Evolutionary conservation across 1,284 basidiomycete genomes (phyloP).

Genomic region (Ceratobasidium sp.): DNA sequence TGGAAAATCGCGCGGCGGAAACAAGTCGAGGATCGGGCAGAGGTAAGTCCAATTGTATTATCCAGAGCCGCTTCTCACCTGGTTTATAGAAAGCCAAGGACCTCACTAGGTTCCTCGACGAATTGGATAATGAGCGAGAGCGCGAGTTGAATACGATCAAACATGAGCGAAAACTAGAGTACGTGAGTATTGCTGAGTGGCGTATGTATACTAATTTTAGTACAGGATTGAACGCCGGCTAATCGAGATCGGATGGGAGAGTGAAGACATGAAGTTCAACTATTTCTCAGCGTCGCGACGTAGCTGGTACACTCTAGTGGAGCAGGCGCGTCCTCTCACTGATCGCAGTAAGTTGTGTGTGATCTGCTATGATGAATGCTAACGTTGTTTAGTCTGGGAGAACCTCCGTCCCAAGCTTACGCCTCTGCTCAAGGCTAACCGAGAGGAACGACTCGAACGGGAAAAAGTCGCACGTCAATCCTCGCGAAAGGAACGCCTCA

Average conservation of each 20-base stretch:
- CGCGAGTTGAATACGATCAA: neutral
- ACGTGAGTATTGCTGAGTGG: neutral
- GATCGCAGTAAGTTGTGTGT: constrained; percentile 21
- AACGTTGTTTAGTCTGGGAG: constrained; percentile 10
- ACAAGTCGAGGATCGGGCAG: neutral
- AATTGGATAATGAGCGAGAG: constrained; percentile 1
- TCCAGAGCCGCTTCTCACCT: neutral
- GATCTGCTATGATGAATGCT: neutral
- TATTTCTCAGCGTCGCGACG: neutral
- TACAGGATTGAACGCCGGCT: constrained; percentile 22
- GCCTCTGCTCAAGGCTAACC: constrained; percentile 27
- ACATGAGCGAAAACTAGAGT: constrained; percentile 1
- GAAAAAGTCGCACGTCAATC: constrained; percentile 14
- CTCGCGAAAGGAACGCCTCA: neutral
- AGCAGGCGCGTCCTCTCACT: constrained; percentile 34
- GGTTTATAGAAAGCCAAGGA: neutral
- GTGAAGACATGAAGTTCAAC: constrained; percentile 19
- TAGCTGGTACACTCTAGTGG: constrained; percentile 23
- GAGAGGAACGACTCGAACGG: constrained; percentile 8
- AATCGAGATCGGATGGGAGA: constrained; percentile 36
- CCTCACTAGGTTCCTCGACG: neutral
- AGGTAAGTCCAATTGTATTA: neutral
- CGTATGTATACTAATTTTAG: neutral
- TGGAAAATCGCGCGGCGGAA: neutral
- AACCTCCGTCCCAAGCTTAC: constrained; percentile 34